These are phyloP conservation scores for Vigna angularis DNA, from an alignment of 306 rosid genomes.

Conservation along the genomic window DNA sequence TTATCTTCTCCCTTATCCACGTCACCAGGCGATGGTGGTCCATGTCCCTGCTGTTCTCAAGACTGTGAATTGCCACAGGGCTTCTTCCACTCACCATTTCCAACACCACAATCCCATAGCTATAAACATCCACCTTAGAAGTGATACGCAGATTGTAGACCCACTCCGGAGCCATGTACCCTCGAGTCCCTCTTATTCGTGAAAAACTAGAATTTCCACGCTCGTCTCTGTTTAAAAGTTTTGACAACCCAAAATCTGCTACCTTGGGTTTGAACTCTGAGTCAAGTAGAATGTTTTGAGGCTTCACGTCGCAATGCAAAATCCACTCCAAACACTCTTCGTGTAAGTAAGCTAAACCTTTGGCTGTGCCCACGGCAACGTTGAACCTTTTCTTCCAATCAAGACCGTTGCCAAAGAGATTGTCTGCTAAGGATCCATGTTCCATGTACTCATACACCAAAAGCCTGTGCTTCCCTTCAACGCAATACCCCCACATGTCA, in stretches of 20 bases:
- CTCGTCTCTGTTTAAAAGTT: slow-evolving; percentile 58
- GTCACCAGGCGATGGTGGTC: slow-evolving; percentile 50
- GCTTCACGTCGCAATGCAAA: slow-evolving; percentile 80
- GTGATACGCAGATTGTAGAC: slow-evolving; percentile 63
- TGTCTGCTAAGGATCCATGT: slow-evolving; percentile 61
- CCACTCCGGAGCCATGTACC: slow-evolving; percentile 86
- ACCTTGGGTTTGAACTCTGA: slow-evolving; percentile 62
- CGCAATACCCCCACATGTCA: slow-evolving; percentile 82
- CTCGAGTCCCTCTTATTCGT: slow-evolving; percentile 69
- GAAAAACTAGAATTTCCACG: slow-evolving; percentile 50
- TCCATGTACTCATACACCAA: slow-evolving; percentile 72
- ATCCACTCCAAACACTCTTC: slow-evolving; percentile 88
- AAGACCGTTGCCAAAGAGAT: slow-evolving; percentile 45
- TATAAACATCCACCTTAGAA: slow-evolving; percentile 79
- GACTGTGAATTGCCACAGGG: slow-evolving; percentile 40
- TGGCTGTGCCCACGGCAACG: slow-evolving; percentile 70
- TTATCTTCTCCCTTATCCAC: slow-evolving; percentile 52
- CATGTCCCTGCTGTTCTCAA: slow-evolving; percentile 30
- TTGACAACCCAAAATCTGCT: slow-evolving; percentile 73
- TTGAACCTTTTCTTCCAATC: slow-evolving; percentile 65
- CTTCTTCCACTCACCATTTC: slow-evolving; percentile 69
- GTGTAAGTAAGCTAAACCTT: slow-evolving; percentile 74
- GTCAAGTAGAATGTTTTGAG: slow-evolving; percentile 68
- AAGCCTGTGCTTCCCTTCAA: slow-evolving; percentile 64
- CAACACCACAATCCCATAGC: slow-evolving; percentile 69